phyloP scores from a whole-genome alignment of 1,284 basidiomycete genomes.

The Ceratobasidium papillatum region DNA sequence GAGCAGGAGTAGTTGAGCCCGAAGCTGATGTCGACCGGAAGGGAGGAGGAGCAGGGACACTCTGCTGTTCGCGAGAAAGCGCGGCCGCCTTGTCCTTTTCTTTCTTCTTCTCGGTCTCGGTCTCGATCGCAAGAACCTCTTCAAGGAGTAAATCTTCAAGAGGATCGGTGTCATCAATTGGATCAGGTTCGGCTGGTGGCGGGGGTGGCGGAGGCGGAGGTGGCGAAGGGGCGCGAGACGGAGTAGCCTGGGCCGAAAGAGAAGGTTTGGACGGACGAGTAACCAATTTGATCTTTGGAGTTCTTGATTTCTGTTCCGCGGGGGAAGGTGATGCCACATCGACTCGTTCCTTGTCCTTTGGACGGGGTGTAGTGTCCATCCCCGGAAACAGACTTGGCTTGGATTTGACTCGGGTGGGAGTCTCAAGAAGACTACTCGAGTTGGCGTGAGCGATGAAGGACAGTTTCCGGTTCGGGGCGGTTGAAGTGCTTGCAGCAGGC shows the following conservation, averaged over 20 bases:
- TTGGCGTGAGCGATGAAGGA: slow-evolving; percentile 1
- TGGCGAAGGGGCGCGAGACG: slow-evolving; percentile 50
- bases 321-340: slow-evolving; percentile 50
- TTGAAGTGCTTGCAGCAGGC: slow-evolving; percentile 46
- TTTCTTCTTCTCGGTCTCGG: slow-evolving; percentile 67
- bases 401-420: slow-evolving; percentile 37
- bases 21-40: slow-evolving; percentile 31
- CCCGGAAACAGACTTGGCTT: slow-evolving; percentile 30
- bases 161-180: slow-evolving; percentile 68
- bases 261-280: slow-evolving; percentile 22
- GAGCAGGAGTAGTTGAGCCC: slow-evolving; percentile 44
- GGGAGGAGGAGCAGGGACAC: slow-evolving; percentile 24
- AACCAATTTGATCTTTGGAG: slow-evolving; percentile 41
- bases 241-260: slow-evolving; percentile 28
- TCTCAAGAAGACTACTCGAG: slow-evolving; percentile 29
- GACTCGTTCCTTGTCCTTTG: slow-evolving; percentile 39
- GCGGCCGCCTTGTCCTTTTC: slow-evolving; percentile 65
- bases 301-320: slow-evolving; percentile 34
- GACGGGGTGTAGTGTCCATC: slow-evolving; percentile 9
- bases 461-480: slow-evolving; percentile 36
- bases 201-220: slow-evolving; percentile 47
- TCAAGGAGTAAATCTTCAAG: slow-evolving; percentile 74
- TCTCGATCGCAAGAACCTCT: slow-evolving; percentile 81
- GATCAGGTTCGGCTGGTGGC: background rate
- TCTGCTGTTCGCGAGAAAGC: slow-evolving; percentile 42